Conservation (phyloP, 2,329 filamentous ascomycete species). For the Colletotrichum sp. region DNA sequence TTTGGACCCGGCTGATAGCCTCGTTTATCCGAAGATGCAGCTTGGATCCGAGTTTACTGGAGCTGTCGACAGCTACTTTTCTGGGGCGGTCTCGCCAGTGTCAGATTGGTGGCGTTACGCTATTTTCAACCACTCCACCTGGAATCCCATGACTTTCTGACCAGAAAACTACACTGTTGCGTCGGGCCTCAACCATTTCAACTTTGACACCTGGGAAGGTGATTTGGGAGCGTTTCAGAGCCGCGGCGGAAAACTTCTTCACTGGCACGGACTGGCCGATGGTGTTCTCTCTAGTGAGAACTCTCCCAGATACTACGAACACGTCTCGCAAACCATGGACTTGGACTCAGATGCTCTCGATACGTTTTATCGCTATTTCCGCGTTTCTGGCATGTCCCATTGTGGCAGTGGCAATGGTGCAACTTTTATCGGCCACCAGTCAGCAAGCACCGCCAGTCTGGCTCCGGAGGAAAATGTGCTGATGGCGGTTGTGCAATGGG, state of each 20-base stretch:
- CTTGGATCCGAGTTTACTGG: slow-evolving; percentile 42
- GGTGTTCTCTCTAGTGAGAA: slow-evolving; percentile 46
- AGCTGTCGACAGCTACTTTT: slow-evolving; percentile 47
- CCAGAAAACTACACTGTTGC: slow-evolving; percentile 34
- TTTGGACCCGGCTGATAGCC: slow-evolving; percentile 31
- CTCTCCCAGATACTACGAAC: slow-evolving; percentile 51
- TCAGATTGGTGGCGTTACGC: slow-evolving; percentile 42
- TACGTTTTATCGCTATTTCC: slow-evolving; percentile 35
- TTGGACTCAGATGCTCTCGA: slow-evolving; percentile 34
- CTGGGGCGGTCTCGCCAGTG: slow-evolving; percentile 28
- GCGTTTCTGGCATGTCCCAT: slow-evolving; percentile 35
- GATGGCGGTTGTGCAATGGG: slow-evolving; percentile 30
- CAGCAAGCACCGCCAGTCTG: slow-evolving; percentile 23
- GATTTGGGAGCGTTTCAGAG: slow-evolving; percentile 41
- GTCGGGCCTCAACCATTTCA: slow-evolving; percentile 36
- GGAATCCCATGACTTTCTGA: slow-evolving; percentile 36
- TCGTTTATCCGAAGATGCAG: slow-evolving; percentile 50
- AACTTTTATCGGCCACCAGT: slow-evolving; percentile 30
- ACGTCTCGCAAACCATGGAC: slow-evolving; percentile 47
- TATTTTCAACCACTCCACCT: slow-evolving; percentile 41
- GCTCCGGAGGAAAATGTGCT: slow-evolving; percentile 31
- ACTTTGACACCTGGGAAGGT: slow-evolving; percentile 42
- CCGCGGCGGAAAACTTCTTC: slow-evolving; percentile 46
- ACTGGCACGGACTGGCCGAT: slow-evolving; percentile 51
- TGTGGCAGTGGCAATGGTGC: slow-evolving; percentile 31